Base-by-base conservation (phyloP, 2,329 filamentous ascomycete species). In the Fusarium austroafricanum region DNA sequence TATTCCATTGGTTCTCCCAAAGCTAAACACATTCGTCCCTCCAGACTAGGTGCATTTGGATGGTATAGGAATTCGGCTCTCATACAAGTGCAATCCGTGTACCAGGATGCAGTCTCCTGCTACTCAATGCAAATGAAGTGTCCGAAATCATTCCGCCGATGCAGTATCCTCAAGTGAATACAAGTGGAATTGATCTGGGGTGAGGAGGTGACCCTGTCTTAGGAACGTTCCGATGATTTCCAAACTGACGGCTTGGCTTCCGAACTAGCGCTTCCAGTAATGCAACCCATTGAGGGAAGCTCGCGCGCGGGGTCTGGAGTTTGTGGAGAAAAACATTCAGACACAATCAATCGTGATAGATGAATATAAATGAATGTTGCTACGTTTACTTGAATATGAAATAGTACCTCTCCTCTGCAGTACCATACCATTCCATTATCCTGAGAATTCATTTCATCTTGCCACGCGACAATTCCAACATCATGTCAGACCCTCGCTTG, bases 291-390 rank as follows among this genome's bases (percentile, higher is more conserved):
- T 5, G 17, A 28, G n/a, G 2, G 18, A 20, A 17, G 10, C 2
- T 17, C 10, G 12, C 14, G 23, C 10, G 12, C 14, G 23, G n/a
- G 21, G 17, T 17, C 3, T 28, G 0, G 2, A 1, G 9, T 17
- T 15, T 3, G 12, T 31, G 4, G 46, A 39, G 33, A 8, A 20
- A 17, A 1, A 5, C 10, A 1, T 17, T 6, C 2, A 6, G 14
- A 28, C 9, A 6, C 12, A 17, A 2, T n/a, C 5, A 14, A 20
- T 23, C 21, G 21, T 23, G 10, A 40, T 14, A 6, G n/a, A 28
- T 39, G 10, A 40, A 40, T 50, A 50, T 21, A 50, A 50, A 50
- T 28, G 33, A n/a, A n/a, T n/a, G 4, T 40, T 28, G 33, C 12
- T 12, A n/a, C 33, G 46, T n/a, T 40, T 14, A 17, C 33, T 50